phyloP scores from a whole-genome alignment of 2,329 filamentous ascomycete species.

The Epichloe scottii region DNA sequence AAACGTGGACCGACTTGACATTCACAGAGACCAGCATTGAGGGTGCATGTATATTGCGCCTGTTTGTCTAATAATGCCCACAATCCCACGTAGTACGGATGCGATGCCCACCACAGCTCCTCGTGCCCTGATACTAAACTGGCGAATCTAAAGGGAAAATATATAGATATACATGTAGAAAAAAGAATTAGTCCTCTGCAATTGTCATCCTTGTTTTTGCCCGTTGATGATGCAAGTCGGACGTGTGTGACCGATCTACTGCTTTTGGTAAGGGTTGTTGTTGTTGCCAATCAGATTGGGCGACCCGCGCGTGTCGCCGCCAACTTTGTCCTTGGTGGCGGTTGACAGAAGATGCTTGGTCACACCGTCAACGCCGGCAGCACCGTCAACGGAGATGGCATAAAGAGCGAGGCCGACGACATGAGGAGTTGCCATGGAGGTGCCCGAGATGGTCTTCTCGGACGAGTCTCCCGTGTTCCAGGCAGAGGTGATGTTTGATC shows the following conservation, averaged over 20 bases:
- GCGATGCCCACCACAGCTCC: too few species aligned
- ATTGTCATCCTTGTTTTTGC: not conserved
- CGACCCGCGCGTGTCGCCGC: not conserved
- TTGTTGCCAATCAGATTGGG: conserved; percentile 4
- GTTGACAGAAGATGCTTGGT: not conserved
- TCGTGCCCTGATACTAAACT: too few species aligned
- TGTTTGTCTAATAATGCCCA: too few species aligned
- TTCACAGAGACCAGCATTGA: too few species aligned
- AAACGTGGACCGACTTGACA: too few species aligned
- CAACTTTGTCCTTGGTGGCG: conserved; percentile 1
- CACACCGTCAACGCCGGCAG: not conserved
- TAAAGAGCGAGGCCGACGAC: conserved; percentile 40
- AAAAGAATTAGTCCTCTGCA: not conserved
- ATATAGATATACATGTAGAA: not conserved
- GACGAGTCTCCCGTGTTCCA: conserved; percentile 21
- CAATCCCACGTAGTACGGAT: too few species aligned
- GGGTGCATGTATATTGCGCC: too few species aligned
- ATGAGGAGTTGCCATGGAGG: conserved; percentile 41
- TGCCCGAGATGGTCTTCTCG: conserved; percentile 30
- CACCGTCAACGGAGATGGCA: conserved; percentile 2
- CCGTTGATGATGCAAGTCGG: too few species aligned
- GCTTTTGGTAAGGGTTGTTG: not conserved
- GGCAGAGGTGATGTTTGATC: conserved; percentile 27
- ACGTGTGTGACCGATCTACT: not conserved
- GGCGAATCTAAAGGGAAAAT: too few species aligned